Evolutionary conservation across 768 basidiomycete genomes (phyloP), one percentile per base, ranked within the genome.

Genomic region (Suillus subalutaceus): DNA sequence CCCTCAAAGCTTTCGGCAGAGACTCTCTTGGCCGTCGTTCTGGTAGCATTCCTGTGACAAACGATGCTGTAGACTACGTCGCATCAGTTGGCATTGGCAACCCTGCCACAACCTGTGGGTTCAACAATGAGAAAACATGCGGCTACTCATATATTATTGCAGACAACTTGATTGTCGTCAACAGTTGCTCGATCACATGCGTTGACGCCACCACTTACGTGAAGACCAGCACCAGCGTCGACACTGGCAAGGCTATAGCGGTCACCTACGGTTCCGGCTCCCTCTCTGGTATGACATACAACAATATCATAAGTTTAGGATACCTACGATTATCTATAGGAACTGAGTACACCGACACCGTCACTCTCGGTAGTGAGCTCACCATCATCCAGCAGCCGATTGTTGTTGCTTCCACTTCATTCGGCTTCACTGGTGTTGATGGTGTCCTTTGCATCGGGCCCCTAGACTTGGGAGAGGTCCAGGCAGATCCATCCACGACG

Each of bases 131-230:
- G 48, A 48, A 23, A 53, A 26, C 5, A 43, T 59, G 37, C 30
- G 6, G 9, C 15, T 37, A 46, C 26, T 68, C 40, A 63, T 56
- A 55, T 44, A 43, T 43, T 10, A 30, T n/a, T 60, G 50, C 67
- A 89, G 88, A 85, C 72, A 62, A 72, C 4, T 80, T 91, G 52
- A 70, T 90, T 63, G 77, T 90, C 62, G 89, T 89, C 71, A 88
- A 88, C 6, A 56, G 75, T 41, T 88, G 87, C 74, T 88, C 89
- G 23, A 89, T 89, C 78, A 90, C 88, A 35, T 90, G 89, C 88
- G 79, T 90, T 55, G 88, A 88, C 30, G 87, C 89, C 32, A 69
- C 43, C 15, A 76, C 70, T 32, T 90, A 87, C 70, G 72, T 72
- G 26, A 66, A 68, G 67, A 89, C 89, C 6, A 79, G 79, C 64